These are phyloP conservation scores for Mimosa pudica DNA, from an alignment of 306 rosid species.

Conservation along the genomic window DNA sequence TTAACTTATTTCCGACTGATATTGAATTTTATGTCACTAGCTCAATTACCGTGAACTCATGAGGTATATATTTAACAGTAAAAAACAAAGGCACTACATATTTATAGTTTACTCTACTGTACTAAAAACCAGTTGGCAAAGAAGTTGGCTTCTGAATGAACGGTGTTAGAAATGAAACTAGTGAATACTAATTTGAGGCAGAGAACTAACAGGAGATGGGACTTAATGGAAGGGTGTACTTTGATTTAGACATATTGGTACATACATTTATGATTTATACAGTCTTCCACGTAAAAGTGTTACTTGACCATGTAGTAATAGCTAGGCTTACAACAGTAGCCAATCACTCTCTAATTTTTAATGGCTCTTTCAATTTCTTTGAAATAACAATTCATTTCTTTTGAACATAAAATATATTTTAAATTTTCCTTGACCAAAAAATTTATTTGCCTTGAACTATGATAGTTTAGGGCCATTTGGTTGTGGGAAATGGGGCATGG, in stretches of 20 bases:
- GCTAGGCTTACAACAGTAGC: conserved; percentile 6
- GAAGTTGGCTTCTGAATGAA: neutral
- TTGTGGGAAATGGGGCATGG: too few relatives aligned
- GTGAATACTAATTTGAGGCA: neutral
- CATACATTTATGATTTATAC: neutral
- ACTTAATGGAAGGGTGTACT: neutral
- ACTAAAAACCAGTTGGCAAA: neutral
- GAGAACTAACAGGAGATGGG: neutral
- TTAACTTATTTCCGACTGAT: neutral
- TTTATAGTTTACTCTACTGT: neutral
- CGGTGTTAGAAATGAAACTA: neutral
- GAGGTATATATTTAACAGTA: neutral
- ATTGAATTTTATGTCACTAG: neutral
- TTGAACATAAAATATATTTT: conserved; percentile 1
- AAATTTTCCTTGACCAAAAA: neutral
- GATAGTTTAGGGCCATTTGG: neutral
- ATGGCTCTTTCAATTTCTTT: neutral
- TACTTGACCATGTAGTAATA: neutral
- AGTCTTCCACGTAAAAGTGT: neutral
- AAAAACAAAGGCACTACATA: too few relatives aligned
- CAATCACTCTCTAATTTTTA: conserved; percentile 27
- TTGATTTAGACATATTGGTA: neutral
- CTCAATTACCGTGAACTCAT: neutral
- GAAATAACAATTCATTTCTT: conserved; percentile 31
- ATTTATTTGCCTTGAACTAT: conserved; percentile 19